Base-by-base conservation (phyloP, 331 rosid species). In the Rosa hybrid region DNA sequence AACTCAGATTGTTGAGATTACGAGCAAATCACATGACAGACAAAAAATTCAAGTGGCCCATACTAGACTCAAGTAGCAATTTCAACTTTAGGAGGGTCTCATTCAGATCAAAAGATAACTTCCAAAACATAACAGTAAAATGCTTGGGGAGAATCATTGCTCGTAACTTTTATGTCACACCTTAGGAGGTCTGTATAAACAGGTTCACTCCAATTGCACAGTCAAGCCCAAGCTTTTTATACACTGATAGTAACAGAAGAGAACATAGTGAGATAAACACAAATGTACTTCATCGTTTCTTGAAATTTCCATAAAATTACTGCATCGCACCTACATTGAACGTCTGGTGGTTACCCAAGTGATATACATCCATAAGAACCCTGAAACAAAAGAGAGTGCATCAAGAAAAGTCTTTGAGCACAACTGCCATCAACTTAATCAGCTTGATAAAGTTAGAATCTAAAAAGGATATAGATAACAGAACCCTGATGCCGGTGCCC, bases 171-270 rank as follows among this genome's bases (percentile, higher is more conserved):
- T 17, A 20, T 17, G 23, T 30, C 86, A 18, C 68, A 93, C 99
- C 94, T 91, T 59, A 83, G 68, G 84, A 95, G 98, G 86, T 95
- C 99, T 44, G 83, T 39, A 84, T 93, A 95, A 68, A 95, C 86
- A 75, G 98, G 99, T 57, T 95, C 96, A 21, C 80, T 85, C 99
- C 97, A 90, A 65, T 81, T 95, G 99, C 98, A 81, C 99, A 93
- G 87, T 91, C 98, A 86, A 93, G 96, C 64, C 97, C 97, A 75
- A 93, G 94, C 78, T 84, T 88, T 54, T 85, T 90, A 86, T 93
- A 95, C 60, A 97, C 98, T 93, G 92, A 50, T 18, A 51, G 10
- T 77, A 74, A 54, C 59, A 75, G 72, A 82, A 60, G 21, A 76
- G 48, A 34, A 39, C 20, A 59, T 25, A 25, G 21, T 50, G 12